Evolutionary conservation across 768 basidiomycete species (phyloP).

Genomic region (Pulveroboletus sp.): DNA sequence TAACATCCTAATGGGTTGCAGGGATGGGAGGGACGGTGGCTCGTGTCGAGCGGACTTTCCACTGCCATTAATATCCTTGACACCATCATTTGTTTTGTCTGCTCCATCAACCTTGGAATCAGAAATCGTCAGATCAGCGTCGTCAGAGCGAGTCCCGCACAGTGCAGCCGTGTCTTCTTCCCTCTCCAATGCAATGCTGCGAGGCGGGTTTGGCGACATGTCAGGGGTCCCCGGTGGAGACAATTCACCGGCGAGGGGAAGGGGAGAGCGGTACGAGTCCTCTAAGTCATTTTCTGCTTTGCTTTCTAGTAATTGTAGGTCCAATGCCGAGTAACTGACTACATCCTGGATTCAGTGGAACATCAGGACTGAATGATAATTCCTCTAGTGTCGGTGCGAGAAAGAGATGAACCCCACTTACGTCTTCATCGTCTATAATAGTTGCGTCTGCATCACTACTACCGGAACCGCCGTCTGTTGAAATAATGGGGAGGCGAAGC

Average conservation of each 20-base stretch:
- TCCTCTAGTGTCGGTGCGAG: not conserved
- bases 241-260: conserved; percentile 1
- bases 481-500: not conserved
- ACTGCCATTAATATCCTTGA: not conserved
- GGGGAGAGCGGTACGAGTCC: not conserved
- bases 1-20: conserved; percentile 11
- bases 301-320: conserved; percentile 6
- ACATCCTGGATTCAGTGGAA: not conserved
- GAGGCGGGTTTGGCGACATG: not conserved
- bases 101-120: conserved; percentile 7
- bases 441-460: conserved; percentile 18
- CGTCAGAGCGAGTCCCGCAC: not conserved
- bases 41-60: conserved; percentile 2
- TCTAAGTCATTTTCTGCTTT: not conserved
- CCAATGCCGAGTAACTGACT: conserved; percentile 7
- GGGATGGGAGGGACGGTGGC: conserved; percentile 2
- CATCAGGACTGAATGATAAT: not conserved
- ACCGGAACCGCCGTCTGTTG: conserved; percentile 6
- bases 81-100: not conserved
- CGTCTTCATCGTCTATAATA: conserved; percentile 19
- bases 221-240: not conserved
- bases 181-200: not conserved
- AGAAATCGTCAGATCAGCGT: not conserved
- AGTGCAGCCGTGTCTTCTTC: not conserved
- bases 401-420: not conserved